A percentile compares a stretch with the other conserved stretches of the same genome.
Conservation (phyloP, 1,284 basidiomycete species). For the Naganishia albida region DNA sequence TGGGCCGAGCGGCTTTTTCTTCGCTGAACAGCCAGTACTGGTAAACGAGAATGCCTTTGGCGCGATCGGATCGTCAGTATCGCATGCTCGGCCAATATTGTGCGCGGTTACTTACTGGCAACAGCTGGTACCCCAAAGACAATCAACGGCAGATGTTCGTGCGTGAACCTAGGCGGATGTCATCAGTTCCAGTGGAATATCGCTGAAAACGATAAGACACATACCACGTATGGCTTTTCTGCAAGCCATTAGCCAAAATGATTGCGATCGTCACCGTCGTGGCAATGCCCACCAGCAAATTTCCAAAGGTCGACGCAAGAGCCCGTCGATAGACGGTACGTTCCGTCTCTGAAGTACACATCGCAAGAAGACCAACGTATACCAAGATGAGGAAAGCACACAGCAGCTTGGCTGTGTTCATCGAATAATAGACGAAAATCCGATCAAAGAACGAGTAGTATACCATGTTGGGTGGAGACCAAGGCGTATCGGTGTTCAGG, state of each 20-base stretch:
- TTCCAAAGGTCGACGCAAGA: conserved; percentile 58
- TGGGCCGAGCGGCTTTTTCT: conserved; percentile 34
- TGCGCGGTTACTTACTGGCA: conserved; percentile 59
- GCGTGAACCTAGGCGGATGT: conserved; percentile 70
- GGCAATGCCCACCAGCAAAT: conserved; percentile 58
- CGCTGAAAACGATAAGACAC: conserved; percentile 32
- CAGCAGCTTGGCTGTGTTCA: conserved; percentile 67
- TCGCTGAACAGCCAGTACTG: conserved; percentile 35
- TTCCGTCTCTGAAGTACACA: conserved; percentile 42
- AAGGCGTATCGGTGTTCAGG: conserved; percentile 41
- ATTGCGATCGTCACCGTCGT: conserved; percentile 72
- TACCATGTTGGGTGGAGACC: conserved; percentile 55
- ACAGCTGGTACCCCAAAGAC: conserved; percentile 78
- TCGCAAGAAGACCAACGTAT: conserved; percentile 58
- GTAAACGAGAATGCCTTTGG: conserved; percentile 34
- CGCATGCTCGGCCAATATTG: not conserved
- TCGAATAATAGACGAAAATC: conserved; percentile 71
- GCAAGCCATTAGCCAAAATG: conserved; percentile 66
- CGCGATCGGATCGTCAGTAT: not conserved
- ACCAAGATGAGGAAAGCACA: conserved; percentile 60
- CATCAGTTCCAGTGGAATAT: not conserved
- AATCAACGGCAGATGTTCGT: conserved; percentile 68
- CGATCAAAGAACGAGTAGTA: conserved; percentile 73
- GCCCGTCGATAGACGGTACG: conserved; percentile 57
- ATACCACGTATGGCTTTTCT: conserved; percentile 57